Conservation (phyloP, 257 asterid species). For the Nicotiana obtusifolia region DNA sequence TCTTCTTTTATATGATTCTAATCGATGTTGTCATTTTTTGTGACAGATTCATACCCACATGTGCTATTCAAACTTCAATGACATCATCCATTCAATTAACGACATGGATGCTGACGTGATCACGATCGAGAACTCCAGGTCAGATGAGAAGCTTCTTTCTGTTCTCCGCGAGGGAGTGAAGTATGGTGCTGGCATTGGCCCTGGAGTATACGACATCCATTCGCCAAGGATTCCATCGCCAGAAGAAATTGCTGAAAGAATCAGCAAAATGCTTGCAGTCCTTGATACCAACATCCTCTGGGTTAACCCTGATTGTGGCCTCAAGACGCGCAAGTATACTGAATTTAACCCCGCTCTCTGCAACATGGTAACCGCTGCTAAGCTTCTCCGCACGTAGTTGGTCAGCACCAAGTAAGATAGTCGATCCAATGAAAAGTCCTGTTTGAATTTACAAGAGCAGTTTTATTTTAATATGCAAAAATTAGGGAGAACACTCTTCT, state of each 20-base stretch:
- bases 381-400: conserved; percentile 49
- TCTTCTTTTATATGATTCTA: neutral
- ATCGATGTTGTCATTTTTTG: neutral
- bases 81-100: conserved; percentile 91
- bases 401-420: neutral
- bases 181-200: conserved; percentile 97
- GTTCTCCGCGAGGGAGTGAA: conserved; percentile 93
- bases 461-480: neutral
- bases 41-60: conserved; percentile 94
- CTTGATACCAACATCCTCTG: conserved; percentile 87
- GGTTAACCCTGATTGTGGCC: conserved; percentile 98
- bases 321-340: conserved; percentile 81
- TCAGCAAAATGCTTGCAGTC: conserved; percentile 96
- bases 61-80: conserved; percentile 99
- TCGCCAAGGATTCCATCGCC: conserved; percentile 90
- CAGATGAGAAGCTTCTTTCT: conserved; percentile 92
- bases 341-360: conserved; percentile 95
- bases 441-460: neutral
- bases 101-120: conserved; percentile 98
- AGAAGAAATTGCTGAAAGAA: conserved; percentile 82
- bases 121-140: conserved; percentile 94
- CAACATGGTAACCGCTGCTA: conserved; percentile 87
- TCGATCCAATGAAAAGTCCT: neutral
- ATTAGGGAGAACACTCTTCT: neutral
- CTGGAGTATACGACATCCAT: conserved; percentile 93